Evolutionary conservation across 1,284 basidiomycete genomes (phyloP).

Genomic region (Pholiota adiposa): DNA sequence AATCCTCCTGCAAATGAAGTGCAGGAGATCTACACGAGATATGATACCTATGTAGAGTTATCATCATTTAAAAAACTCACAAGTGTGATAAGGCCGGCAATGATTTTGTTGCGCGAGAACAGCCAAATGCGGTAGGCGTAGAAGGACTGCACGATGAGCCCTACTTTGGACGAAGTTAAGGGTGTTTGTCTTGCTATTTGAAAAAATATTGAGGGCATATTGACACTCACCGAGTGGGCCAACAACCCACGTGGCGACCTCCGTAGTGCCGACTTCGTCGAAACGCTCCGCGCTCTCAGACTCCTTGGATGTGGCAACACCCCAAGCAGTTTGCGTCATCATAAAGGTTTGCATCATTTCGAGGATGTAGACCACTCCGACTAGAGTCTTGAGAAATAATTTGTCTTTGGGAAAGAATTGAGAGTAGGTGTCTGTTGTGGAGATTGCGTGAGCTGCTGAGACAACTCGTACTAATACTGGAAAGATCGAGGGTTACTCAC

Average conservation of each 20-base stretch:
- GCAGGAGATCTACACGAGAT: background rate
- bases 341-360: slow-evolving; percentile 14
- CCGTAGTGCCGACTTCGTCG: slow-evolving; percentile 5
- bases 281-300: slow-evolving; percentile 7
- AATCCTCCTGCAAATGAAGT: background rate
- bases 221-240: slow-evolving; percentile 13
- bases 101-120: background rate
- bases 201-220: background rate
- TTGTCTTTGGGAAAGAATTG: slow-evolving; percentile 6
- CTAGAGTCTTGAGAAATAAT: slow-evolving; percentile 1
- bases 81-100: slow-evolving; percentile 1
- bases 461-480: background rate
- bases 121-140: slow-evolving; percentile 15
- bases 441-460: too few relatives aligned
- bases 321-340: slow-evolving; percentile 4
- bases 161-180: background rate
- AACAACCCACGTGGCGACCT: slow-evolving; percentile 13
- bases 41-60: background rate
- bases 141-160: slow-evolving; percentile 13
- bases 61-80: background rate
- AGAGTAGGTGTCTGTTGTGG: slow-evolving; percentile 10
- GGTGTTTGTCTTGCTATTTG: background rate
- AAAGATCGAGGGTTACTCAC: background rate
- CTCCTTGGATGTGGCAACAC: slow-evolving; percentile 7
- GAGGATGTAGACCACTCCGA: slow-evolving; percentile 11